Percentiles rank a stretch among this genome's conserved stretches.
These are phyloP conservation scores for Solanum bulbocastanum DNA, from an alignment of 257 asterid species.

Conservation along the genomic window DNA sequence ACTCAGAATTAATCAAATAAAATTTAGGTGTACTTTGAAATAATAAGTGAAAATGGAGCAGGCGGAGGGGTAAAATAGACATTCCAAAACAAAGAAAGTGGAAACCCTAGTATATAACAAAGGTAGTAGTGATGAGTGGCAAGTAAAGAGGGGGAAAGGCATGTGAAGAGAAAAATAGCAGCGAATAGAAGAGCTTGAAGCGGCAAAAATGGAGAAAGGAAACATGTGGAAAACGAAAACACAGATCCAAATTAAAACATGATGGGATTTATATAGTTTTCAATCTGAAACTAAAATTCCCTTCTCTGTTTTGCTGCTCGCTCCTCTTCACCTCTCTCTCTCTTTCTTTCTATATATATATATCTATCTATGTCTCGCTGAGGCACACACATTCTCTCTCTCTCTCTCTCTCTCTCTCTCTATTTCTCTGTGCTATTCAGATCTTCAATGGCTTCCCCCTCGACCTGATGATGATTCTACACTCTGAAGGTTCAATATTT, in stretches of 20 bases:
- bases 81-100: not conserved
- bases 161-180: not conserved
- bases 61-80: not conserved
- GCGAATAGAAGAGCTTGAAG: not conserved
- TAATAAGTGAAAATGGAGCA: no score
- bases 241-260: not conserved
- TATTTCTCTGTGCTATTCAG: not conserved
- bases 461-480: conserved; percentile 7
- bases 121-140: not conserved
- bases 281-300: not conserved
- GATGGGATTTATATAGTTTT: conserved; percentile 5
- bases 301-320: not conserved
- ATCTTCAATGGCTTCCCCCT: not conserved
- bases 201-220: not conserved
- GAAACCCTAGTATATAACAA: not conserved
- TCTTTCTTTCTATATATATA: not conserved
- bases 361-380: not conserved
- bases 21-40: not conserved
- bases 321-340: not conserved
- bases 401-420: not conserved
- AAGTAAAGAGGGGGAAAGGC: not conserved
- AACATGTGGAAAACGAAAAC: conserved; percentile 5
- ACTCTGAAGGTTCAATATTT: not conserved
- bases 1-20: not conserved
- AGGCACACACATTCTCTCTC: not conserved